phyloP scores from a whole-genome alignment of 2,329 filamentous ascomycete species.

The Paraphaeosphaeria sporulosa region DNA sequence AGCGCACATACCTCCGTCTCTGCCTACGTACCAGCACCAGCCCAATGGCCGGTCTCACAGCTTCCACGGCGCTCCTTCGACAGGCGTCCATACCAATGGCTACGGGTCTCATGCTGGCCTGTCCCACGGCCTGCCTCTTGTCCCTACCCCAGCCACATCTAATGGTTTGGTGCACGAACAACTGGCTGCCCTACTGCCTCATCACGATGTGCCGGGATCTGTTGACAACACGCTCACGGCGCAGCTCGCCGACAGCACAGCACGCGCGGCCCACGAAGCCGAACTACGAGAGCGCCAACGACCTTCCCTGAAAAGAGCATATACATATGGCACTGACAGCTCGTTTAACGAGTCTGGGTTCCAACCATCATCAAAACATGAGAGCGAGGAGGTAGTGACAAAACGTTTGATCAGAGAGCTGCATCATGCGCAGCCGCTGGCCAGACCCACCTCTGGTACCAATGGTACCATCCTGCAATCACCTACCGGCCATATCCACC shows the following conservation, averaged over 20 bases:
- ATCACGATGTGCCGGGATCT: slow-evolving; percentile 36
- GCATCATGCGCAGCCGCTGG: slow-evolving; percentile 27
- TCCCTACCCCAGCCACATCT: slow-evolving; percentile 31
- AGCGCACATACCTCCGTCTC: slow-evolving; percentile 30
- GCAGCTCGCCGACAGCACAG: slow-evolving; percentile 30
- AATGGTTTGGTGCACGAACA: slow-evolving; percentile 40
- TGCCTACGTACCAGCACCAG: slow-evolving; percentile 31
- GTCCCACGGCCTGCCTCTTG: slow-evolving; percentile 24
- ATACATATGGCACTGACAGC: slow-evolving; percentile 47
- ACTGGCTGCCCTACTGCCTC: slow-evolving; percentile 38
- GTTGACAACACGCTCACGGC: slow-evolving; percentile 39
- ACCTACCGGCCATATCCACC: slow-evolving; percentile 17
- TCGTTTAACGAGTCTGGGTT: slow-evolving; percentile 43
- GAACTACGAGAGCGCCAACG: slow-evolving; percentile 28
- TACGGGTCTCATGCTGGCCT: slow-evolving; percentile 14
- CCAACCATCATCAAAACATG: slow-evolving; percentile 28
- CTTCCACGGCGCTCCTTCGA: slow-evolving; percentile 26
- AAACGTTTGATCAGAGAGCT: slow-evolving; percentile 35
- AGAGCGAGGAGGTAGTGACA: slow-evolving; percentile 33
- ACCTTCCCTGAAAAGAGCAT: slow-evolving; percentile 36
- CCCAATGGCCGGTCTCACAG: slow-evolving; percentile 28
- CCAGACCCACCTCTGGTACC: slow-evolving; percentile 17
- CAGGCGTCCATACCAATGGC: slow-evolving; percentile 12
- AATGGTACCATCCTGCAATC: slow-evolving; percentile 19
- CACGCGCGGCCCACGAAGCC: slow-evolving; percentile 26